phyloP scores from a whole-genome alignment of 805 yeast species.

The Kregervanrija pseudodelftensis region DNA sequence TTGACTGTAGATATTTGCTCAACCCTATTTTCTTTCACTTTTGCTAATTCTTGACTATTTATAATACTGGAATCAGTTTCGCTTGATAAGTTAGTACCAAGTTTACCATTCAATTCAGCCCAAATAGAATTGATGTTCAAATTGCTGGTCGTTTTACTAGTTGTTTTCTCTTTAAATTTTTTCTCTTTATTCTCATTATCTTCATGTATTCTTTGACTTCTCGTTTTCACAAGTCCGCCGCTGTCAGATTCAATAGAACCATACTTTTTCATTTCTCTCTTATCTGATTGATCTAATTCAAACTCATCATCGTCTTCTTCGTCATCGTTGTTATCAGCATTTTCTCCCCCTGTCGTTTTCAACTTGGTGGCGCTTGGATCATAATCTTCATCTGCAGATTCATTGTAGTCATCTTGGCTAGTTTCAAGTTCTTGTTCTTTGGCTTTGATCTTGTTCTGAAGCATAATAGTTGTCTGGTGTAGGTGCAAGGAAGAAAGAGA shows the following conservation, averaged over 20 bases:
- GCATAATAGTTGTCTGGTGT: conserved; percentile 5
- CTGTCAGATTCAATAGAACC: conserved; percentile 41
- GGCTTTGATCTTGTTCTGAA: no score
- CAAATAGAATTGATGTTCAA: conserved; percentile 47
- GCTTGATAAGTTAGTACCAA: neutral
- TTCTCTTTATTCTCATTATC: conserved; percentile 17
- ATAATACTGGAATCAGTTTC: no score
- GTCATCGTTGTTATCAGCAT: conserved; percentile 8
- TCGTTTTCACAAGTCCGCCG: conserved; percentile 14
- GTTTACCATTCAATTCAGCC: conserved; percentile 38
- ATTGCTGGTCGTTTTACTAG: conserved; percentile 16
- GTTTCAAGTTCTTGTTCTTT: conserved; percentile 13
- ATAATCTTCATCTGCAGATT: conserved; percentile 54
- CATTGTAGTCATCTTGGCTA: conserved; percentile 37
- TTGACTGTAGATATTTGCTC: neutral
- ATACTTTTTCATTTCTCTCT: conserved; percentile 31
- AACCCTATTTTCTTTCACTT: neutral
- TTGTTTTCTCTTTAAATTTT: conserved; percentile 9
- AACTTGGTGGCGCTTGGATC: conserved; percentile 27
- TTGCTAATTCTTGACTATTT: neutral
- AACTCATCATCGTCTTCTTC: conserved; percentile 31
- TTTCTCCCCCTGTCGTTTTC: neutral
- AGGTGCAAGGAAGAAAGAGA: neutral
- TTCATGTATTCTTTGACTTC: conserved; percentile 30
- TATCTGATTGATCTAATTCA: conserved; percentile 19